Conservation (phyloP, 169 alveolate species). For the Plasmodium gallinaceum region DNA sequence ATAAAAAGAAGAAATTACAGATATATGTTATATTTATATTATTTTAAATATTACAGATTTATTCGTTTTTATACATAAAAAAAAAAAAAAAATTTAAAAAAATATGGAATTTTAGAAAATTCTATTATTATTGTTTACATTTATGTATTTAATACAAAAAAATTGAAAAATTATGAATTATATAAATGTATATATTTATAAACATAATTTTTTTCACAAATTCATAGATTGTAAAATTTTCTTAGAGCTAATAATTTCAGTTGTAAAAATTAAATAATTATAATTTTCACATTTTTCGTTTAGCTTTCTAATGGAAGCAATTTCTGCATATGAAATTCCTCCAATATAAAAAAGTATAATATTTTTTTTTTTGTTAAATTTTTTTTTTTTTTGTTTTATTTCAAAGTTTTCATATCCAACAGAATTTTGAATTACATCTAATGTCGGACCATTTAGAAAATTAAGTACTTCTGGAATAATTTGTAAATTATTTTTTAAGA, state of each 20-base stretch:
- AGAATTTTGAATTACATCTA: conserved; percentile 51
- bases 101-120: no score
- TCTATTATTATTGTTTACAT: no score
- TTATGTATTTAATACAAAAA: no score
- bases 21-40: no score
- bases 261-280: conserved; percentile 68
- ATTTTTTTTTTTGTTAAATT: conserved; percentile 6
- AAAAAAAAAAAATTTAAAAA: no score
- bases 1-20: no score
- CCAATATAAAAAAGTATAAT: conserved; percentile 82
- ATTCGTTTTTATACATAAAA: no score
- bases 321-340: conserved; percentile 83
- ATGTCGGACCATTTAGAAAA: conserved; percentile 52
- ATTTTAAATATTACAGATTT: no score
- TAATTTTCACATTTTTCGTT: conserved; percentile 37
- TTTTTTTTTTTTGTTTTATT: background rate
- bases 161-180: no score
- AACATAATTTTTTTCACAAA: background rate
- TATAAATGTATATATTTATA: no score
- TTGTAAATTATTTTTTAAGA: conserved; percentile 53
- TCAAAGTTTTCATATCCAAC: conserved; percentile 38
- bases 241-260: conserved; percentile 56
- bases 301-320: conserved; percentile 82
- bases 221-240: conserved; percentile 23
- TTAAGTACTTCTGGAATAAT: conserved; percentile 55